phyloP scores from a whole-genome alignment of 257 asterid genomes.

The Eucommia ulmoides region DNA sequence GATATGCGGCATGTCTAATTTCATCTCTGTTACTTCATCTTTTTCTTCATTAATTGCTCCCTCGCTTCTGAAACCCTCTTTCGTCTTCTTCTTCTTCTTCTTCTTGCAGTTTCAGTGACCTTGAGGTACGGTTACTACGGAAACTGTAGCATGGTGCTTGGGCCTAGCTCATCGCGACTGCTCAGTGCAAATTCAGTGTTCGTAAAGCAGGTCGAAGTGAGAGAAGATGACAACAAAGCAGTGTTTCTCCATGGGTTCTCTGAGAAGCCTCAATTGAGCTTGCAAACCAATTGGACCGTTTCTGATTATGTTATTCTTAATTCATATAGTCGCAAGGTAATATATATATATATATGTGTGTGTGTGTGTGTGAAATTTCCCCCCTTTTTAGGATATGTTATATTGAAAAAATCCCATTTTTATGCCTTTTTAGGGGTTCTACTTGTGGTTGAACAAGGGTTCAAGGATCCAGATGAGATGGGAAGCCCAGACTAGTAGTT shows the following conservation, averaged over 20 bases:
- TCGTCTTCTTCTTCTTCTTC: background rate
- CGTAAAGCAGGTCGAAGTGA: conserved; percentile 11
- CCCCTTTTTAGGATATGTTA: too few species aligned
- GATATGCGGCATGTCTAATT: conserved; percentile 12
- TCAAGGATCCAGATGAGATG: conserved; percentile 9
- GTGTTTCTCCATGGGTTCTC: conserved; percentile 7
- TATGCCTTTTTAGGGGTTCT: conserved; percentile 5
- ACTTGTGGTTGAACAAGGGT: conserved; percentile 9
- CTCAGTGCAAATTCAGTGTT: conserved; percentile 5
- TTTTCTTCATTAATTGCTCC: background rate
- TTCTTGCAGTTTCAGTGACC: conserved; percentile 4
- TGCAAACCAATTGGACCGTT: conserved; percentile 3
- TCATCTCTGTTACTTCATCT: background rate
- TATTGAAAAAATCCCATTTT: too few species aligned
- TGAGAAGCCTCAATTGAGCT: conserved; percentile 13
- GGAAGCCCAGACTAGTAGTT: conserved; percentile 1
- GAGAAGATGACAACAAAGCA: background rate
- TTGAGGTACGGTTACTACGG: conserved; percentile 9
- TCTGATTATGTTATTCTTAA: conserved; percentile 7
- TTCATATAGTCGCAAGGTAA: conserved; percentile 5
- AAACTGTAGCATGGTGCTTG: conserved; percentile 7
- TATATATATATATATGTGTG: background rate
- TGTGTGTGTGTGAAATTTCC: background rate
- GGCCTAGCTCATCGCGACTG: conserved; percentile 11
- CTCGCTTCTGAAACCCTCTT: background rate